Conservation (phyloP, 2,329 filamentous ascomycete genomes). For the Hypoxylon sp. region DNA sequence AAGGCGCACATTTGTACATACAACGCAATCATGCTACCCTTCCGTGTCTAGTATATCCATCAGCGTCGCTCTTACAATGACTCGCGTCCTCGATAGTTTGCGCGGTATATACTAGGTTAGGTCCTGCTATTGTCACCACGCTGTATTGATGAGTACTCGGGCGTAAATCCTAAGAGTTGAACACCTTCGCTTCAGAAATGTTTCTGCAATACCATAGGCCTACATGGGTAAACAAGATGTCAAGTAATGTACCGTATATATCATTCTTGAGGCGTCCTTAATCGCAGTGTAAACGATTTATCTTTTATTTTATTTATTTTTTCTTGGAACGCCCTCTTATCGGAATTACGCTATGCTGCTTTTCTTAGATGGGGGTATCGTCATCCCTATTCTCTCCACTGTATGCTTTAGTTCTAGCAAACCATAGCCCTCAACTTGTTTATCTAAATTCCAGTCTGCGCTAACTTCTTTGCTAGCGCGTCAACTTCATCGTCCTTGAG, state of each 20-base stretch:
- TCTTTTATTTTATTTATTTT: no score
- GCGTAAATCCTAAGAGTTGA: not conserved
- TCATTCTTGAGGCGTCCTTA: not conserved
- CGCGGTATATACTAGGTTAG: not conserved
- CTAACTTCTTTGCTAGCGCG: constrained; percentile 80
- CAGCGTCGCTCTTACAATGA: constrained; percentile 1
- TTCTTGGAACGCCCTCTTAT: not conserved
- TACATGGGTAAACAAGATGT: not conserved
- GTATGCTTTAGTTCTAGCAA: not conserved
- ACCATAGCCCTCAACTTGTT: constrained; percentile 15
- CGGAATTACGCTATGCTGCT: constrained; percentile 13
- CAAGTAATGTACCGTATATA: not conserved
- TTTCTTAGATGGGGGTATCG: constrained; percentile 37
- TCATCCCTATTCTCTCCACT: constrained; percentile 27
- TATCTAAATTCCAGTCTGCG: constrained; percentile 74
- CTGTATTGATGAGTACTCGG: not conserved
- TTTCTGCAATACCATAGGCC: not conserved
- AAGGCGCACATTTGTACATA: constrained; percentile 40
- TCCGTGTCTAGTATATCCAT: constrained; percentile 31
- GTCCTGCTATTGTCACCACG: not conserved
- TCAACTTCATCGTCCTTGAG: constrained; percentile 85
- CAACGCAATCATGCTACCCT: constrained; percentile 39
- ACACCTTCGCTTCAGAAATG: no score
- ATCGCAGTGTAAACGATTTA: not conserved
- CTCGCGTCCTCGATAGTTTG: not conserved